Conservation (phyloP, 1,284 basidiomycete species). For the Ganoderma leucocontextum region DNA sequence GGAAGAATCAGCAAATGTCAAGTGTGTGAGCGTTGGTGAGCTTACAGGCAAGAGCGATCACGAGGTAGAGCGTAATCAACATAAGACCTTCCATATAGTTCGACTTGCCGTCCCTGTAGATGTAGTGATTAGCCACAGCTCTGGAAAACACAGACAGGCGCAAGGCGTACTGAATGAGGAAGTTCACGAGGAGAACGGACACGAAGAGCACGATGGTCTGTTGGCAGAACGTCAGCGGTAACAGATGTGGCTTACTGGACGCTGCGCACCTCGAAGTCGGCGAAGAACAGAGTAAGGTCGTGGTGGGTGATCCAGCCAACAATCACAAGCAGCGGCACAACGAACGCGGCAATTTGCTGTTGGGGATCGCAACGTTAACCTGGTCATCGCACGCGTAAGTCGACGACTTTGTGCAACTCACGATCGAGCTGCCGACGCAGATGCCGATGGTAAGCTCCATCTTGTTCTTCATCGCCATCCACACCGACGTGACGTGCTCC, state of each 20-base stretch:
- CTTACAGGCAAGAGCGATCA: constrained; percentile 44
- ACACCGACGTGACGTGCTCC: constrained; percentile 84
- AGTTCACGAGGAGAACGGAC: constrained; percentile 84
- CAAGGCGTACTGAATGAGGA: constrained; percentile 72
- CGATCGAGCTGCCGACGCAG: constrained; percentile 90
- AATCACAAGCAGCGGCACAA: constrained; percentile 85
- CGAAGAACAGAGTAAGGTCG: constrained; percentile 86
- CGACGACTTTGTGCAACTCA: constrained; percentile 46
- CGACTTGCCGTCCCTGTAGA: constrained; percentile 74
- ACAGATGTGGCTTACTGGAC: constrained; percentile 19
- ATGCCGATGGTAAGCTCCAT: constrained; percentile 91
- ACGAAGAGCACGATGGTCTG: constrained; percentile 88
- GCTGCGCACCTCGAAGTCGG: constrained; percentile 72
- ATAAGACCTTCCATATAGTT: constrained; percentile 92
- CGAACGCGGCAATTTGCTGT: constrained; percentile 90
- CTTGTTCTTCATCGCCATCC: constrained; percentile 91
- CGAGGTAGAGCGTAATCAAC: constrained; percentile 47
- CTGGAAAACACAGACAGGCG: neutral
- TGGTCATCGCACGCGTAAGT: neutral
- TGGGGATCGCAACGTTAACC: neutral
- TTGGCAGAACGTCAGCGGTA: constrained; percentile 30
- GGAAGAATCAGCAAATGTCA: constrained; percentile 11
- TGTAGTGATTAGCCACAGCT: neutral
- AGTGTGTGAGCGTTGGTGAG: neutral
- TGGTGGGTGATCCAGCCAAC: constrained; percentile 85